Base-by-base conservation (phyloP, 768 basidiomycete species). In the Boletellus emodensis region DNA sequence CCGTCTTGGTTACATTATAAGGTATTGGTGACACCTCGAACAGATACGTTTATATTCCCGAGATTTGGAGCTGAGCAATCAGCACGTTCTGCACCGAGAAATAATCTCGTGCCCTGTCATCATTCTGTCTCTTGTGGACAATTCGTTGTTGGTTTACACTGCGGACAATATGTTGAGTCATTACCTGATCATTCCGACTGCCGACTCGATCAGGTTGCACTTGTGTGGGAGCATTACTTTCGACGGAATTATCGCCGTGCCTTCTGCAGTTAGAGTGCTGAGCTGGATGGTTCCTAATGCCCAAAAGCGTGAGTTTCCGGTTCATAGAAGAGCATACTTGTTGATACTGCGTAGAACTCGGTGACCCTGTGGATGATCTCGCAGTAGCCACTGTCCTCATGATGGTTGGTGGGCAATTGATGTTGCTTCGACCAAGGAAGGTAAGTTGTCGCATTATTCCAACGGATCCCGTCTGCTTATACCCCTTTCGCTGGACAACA, bases 281-380 rank as follows among this genome's bases (percentile, higher is more conserved):
- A 96, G 94, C 67, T 99, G 96, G 96, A 87, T 98, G 83, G 89
- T 99, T 49, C 95, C 96, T 0, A 75, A 77, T 51, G 83, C 87
- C 10, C 95, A 98, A 66, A 97, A 94, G 68, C 86, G 96, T 95
- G 64, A 58, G 86, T 14, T 37, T 28, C 36, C 13, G 4, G 40
- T 46, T 53, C 36, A 35, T 24, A 1, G 30, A 45, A 14, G 17
- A 17, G 38, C 39, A 54, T 30, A 42, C 48, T 49, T 44, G 45
- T 53, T 56, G 18, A 59, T 39, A 20, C 48, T 42, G n/a, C 40
- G 4, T 59, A 97, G 94, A 90, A 62, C 77, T 97, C 9, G 96
- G 96, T 13, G 94, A 99, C 70, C 94, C 95, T 10, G 84, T 83
- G 1, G 87, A 94, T 53, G 95, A 98, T 62, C 79, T 97, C 9